Percentiles rank a stretch among this genome's conserved stretches.
Evolutionary conservation across 106 monocot species (phyloP).

Genomic region (Agapanthus africanus): DNA sequence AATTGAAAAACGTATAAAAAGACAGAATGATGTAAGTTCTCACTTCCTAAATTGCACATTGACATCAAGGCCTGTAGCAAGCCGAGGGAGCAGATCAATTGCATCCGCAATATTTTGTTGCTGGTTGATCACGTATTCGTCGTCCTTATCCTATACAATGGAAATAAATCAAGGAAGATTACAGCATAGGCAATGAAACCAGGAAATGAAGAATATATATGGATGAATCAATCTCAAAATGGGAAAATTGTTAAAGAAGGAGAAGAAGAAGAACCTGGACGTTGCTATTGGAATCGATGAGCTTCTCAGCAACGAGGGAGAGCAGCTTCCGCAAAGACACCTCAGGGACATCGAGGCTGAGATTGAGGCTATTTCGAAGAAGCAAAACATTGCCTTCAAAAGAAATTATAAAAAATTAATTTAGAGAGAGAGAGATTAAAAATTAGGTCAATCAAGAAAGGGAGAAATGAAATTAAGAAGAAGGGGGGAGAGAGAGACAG

Average conservation of each 20-base stretch:
- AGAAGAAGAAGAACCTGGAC: too few relatives aligned
- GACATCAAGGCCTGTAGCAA: slow-evolving; percentile 87
- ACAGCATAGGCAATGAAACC: neutral
- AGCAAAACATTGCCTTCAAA: slow-evolving; percentile 89
- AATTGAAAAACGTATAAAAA: too few relatives aligned
- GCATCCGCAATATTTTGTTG: slow-evolving; percentile 88
- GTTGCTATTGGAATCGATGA: slow-evolving; percentile 82
- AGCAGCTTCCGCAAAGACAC: slow-evolving; percentile 69
- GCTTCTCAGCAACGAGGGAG: slow-evolving; percentile 67
- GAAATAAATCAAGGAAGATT: neutral
- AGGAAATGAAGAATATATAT: too few relatives aligned
- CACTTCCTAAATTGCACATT: slow-evolving; percentile 92
- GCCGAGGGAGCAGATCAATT: slow-evolving; percentile 83
- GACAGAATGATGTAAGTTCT: too few relatives aligned
- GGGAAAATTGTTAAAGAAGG: neutral
- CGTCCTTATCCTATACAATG: slow-evolving; percentile 52
- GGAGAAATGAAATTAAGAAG: neutral
- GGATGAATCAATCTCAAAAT: too few relatives aligned
- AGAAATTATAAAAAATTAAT: too few relatives aligned
- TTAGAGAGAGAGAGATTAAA: too few relatives aligned
- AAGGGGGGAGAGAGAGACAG: slow-evolving; percentile 31
- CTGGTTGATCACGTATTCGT: slow-evolving; percentile 69
- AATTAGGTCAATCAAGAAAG: slow-evolving; percentile 11
- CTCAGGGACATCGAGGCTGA: slow-evolving; percentile 56
- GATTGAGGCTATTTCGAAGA: slow-evolving; percentile 58